Conservation (phyloP, 106 monocot genomes). For the Phalaenopsis aphrodite region DNA sequence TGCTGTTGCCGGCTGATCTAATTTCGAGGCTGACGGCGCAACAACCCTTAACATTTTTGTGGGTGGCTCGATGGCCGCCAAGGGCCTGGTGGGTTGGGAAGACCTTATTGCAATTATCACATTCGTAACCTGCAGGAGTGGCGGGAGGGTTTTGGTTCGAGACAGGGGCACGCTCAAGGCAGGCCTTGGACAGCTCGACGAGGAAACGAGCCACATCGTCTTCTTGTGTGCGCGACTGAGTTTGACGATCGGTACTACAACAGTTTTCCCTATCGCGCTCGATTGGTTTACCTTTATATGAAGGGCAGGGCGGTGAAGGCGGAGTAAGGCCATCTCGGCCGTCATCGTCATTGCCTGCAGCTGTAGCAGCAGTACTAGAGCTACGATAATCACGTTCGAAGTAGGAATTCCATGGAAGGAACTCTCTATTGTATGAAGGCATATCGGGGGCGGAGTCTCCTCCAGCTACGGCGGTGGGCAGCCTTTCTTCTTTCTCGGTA, state of each 20-base stretch:
- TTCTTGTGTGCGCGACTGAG: conserved; percentile 48
- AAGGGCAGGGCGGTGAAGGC: neutral
- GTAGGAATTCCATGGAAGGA: conserved; percentile 64
- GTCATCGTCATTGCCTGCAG: neutral
- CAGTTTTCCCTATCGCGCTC: conserved; percentile 49
- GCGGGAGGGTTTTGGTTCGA: neutral
- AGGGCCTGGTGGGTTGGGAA: conserved; percentile 67
- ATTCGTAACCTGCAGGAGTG: conserved; percentile 18
- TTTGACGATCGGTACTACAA: conserved; percentile 58
- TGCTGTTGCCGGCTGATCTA: neutral
- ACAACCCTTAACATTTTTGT: conserved; percentile 77
- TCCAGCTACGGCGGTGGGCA: conserved; percentile 13
- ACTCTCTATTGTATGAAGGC: conserved; percentile 28
- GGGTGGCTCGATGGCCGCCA: conserved; percentile 70
- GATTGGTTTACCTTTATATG: conserved; percentile 1
- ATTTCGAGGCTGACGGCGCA: conserved; percentile 44
- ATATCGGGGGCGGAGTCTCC: conserved; percentile 13
- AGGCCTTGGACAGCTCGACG: neutral
- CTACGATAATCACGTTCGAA: conserved; percentile 50
- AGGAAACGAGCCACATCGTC: conserved; percentile 14
- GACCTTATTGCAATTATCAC: conserved; percentile 64
- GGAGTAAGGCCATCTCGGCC: no score
- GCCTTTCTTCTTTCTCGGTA: conserved; percentile 3
- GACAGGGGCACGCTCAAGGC: neutral
- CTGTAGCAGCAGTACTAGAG: conserved; percentile 6